These are phyloP conservation scores for Exophiala bonariae DNA, from an alignment of 2,329 filamentous ascomycete genomes.

Conservation along the genomic window DNA sequence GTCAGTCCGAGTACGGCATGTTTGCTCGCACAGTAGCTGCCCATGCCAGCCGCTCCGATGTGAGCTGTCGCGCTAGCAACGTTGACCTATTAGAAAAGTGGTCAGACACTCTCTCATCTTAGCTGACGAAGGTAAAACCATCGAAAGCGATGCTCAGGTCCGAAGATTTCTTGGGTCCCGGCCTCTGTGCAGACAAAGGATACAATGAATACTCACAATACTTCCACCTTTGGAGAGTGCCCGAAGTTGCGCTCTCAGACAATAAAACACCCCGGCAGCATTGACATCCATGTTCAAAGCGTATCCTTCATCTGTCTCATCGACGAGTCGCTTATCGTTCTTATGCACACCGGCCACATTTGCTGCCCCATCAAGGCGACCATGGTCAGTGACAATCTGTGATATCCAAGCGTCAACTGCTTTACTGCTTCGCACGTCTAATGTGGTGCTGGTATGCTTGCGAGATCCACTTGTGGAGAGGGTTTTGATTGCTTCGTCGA, in stretches of 20 bases:
- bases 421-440: conserved; percentile 5
- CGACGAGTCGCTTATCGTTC: neutral
- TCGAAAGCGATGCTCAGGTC: no score
- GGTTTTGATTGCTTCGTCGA: conserved; percentile 26
- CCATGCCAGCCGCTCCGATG: conserved; percentile 34
- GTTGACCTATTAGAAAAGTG: conserved; percentile 33
- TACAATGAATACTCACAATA: conserved; percentile 28
- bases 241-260: conserved; percentile 40
- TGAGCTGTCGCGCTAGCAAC: conserved; percentile 40
- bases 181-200: no score
- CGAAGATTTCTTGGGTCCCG: no score
- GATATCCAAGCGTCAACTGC: conserved; percentile 10
- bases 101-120: neutral
- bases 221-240: conserved; percentile 37
- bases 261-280: conserved; percentile 40
- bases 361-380: conserved; percentile 3
- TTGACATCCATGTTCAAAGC: conserved; percentile 40
- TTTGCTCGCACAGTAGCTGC: conserved; percentile 43
- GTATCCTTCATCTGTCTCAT: conserved; percentile 32
- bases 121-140: no score
- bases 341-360: neutral
- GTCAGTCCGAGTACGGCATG: conserved; percentile 46
- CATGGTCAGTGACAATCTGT: neutral
- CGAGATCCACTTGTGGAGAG: conserved; percentile 1
- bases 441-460: neutral